These are phyloP conservation scores for Lepidium campestre DNA, from an alignment of 441 rosid genomes.

Conservation along the genomic window DNA sequence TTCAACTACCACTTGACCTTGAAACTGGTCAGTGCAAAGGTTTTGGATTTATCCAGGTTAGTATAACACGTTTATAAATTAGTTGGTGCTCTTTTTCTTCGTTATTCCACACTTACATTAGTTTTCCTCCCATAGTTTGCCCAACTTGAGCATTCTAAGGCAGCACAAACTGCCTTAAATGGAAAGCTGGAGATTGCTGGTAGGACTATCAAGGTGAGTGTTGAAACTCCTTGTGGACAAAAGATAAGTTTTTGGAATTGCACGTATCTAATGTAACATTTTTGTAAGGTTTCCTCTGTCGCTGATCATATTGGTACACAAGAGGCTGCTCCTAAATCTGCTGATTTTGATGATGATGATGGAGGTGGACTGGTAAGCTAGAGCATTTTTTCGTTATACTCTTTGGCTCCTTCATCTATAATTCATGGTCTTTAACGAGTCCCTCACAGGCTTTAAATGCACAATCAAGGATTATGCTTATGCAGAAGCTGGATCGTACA, in stretches of 20 bases:
- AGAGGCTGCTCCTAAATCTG: conserved; percentile 68
- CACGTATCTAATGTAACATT: neutral
- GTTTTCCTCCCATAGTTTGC: conserved; percentile 49
- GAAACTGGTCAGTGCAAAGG: conserved; percentile 97
- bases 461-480: conserved; percentile 76
- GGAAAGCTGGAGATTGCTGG: conserved; percentile 93
- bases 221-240: neutral
- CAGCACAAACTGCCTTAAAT: conserved; percentile 76
- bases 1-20: conserved; percentile 85
- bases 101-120: neutral
- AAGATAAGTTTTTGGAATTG: neutral
- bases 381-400: neutral
- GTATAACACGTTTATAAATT: conserved; percentile 17
- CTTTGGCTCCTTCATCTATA: neutral
- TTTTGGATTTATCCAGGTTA: conserved; percentile 89
- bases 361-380: conserved; percentile 87
- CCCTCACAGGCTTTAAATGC: conserved; percentile 74
- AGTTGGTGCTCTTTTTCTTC: neutral
- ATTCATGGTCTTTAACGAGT: neutral
- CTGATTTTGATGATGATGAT: conserved; percentile 94
- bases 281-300: conserved; percentile 72
- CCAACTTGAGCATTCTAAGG: conserved; percentile 82
- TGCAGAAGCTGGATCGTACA: conserved; percentile 86
- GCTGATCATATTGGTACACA: conserved; percentile 78
- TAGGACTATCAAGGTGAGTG: conserved; percentile 69